Base-by-base conservation (phyloP, 192 early-diverging fungal species). In the Polychytrium aggregatum region DNA sequence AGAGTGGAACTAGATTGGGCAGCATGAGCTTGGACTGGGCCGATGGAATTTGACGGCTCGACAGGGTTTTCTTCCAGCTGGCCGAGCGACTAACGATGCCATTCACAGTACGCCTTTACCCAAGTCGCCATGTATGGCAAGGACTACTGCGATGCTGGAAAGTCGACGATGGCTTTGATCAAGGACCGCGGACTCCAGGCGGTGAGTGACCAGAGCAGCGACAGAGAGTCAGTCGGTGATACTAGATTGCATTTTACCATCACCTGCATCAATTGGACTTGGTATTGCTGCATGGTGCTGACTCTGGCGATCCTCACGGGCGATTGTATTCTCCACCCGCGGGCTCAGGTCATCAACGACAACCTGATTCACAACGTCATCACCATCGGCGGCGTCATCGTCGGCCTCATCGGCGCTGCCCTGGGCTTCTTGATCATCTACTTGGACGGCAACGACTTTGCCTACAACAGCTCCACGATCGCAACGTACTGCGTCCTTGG, bases 101-200 rank as follows among this genome's bases (percentile, higher is more conserved):
- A 60, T 83, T 86, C 54, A 88, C 79, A 65, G 76, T 98, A 91
- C 65, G 92, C 95, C 0, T 97, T 89, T 57, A 81, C 85, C 16
- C 82, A 92, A 51, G 85, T 98, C 9, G 92, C 90, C 37, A 79
- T 95, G 33, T 91, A 88, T 50, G 89, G 87, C 53, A 83, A 85
- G 44, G 55, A 71, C 52, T 80, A 70, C 62, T 77, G 70, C 47
- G 24, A 49, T 44, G 77, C 71, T 10, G 67, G 65, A 16, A 62
- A 70, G 44, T 83, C 86, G 35, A 96, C 95, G 6, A 97, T 90
- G 91, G 65, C 59, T 16, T 43, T 97, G 43, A 70, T 88, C 57
- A 85, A 88, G 57, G 45, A 53, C 21, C 59, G 63, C 14, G 77
- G 77, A 10, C 59, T 76, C 40, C 65, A 70, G 35, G 63, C 71